These are phyloP conservation scores for Boletus pseudo-olivaceus DNA, from an alignment of 768 basidiomycete genomes.

Conservation along the genomic window DNA sequence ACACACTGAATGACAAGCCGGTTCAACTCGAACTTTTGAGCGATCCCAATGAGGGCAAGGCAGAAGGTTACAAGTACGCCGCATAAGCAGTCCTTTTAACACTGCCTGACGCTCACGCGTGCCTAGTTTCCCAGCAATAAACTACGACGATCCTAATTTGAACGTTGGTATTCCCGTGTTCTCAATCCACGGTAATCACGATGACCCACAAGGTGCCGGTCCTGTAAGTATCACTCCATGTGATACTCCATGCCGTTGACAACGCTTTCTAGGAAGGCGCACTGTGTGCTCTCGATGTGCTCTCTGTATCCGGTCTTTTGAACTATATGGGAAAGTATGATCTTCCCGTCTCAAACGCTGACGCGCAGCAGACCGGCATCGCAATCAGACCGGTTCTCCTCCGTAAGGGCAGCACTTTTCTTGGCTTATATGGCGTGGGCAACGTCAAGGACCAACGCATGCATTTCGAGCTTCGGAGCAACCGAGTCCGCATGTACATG, in stretches of 20 bases:
- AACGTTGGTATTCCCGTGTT: conserved; percentile 97
- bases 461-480: conserved; percentile 93
- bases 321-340: conserved; percentile 99
- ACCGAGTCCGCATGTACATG: conserved; percentile 95
- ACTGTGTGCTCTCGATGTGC: conserved; percentile 89
- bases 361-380: conserved; percentile 66
- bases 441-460: conserved; percentile 96
- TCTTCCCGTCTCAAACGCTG: conserved; percentile 68
- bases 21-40: conserved; percentile 90
- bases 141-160: conserved; percentile 95
- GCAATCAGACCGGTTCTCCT: conserved; percentile 88
- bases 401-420: conserved; percentile 76
- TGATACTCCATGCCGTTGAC: neutral
- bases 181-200: conserved; percentile 99
- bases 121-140: conserved; percentile 87
- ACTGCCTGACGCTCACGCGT: neutral
- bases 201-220: conserved; percentile 96
- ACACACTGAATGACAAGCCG: conserved; percentile 83
- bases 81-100: neutral
- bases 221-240: conserved; percentile 48
- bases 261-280: conserved; percentile 75
- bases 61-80: conserved; percentile 75
- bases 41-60: conserved; percentile 88
- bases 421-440: conserved; percentile 95
- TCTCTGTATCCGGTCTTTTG: conserved; percentile 89